Evolutionary conservation across 345 rosid species (phyloP), one percentile per base, ranked within the genome.

Genomic region (Rhodamnia argentea): DNA sequence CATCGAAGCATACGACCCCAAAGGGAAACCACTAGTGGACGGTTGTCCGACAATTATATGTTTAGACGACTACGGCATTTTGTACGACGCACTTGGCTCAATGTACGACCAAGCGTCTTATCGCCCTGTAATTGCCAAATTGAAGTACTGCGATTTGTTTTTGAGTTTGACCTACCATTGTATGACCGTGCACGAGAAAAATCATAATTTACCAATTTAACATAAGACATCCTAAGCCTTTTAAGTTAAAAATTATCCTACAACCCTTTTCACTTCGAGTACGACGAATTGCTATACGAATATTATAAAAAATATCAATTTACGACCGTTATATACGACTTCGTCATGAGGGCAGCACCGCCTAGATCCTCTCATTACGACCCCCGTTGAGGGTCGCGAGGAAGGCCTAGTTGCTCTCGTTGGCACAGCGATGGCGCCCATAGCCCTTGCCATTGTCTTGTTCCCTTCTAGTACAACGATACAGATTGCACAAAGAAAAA

Each of bases 111-210:
- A 27, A 27, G 32, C 4, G 1, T 59, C 32, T n/a, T n/a, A 29
- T 13, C 20, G 37, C n/a, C 37, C 0, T 13, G 3, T n/a, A 5
- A 15, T 13, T 2, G 18, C 2, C 13, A n/a, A 59, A 59, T 15
- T n/a, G 29, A 27, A 59, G 16, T n/a, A 59, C 8, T 0, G 0
- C 4, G 18, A 59, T 59, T 13, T n/a, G 9, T 13, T n/a, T 59
- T 59, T 0, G 0, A 13, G 8, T 6, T 13, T 3, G 9, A 59
- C 10, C 7, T 14, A 13, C 40, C 20, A 60, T 27, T 3, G 1
- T 27, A 29, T 62, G 5, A 62, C 14, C 29, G 10, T 7, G 40
- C 22, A 62, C 11, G 1, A 62, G 22, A 62, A 29, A 32, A 15
- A 27, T 62, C 42, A 3, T 11, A 1, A 62, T 62, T 62, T 9